These are phyloP conservation scores for Lactifluus volemus DNA, from an alignment of 768 basidiomycete species.

Conservation along the genomic window DNA sequence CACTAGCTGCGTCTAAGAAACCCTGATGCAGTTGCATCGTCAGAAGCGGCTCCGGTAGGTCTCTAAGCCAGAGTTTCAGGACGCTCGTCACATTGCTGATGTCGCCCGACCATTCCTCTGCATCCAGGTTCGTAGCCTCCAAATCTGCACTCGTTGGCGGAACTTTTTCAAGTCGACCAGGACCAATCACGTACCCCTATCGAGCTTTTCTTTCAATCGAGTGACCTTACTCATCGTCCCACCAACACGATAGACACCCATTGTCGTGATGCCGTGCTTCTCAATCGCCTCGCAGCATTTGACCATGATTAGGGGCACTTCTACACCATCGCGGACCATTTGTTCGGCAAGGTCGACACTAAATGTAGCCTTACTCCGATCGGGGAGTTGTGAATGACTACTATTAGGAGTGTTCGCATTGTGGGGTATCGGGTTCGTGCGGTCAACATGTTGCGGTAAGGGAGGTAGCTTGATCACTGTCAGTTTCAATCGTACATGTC, in stretches of 20 bases:
- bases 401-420: conserved; percentile 27
- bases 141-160: conserved; percentile 43
- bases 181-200: conserved; percentile 53
- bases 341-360: conserved; percentile 90
- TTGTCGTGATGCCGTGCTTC: conserved; percentile 69
- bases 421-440: conserved; percentile 55
- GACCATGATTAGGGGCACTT: conserved; percentile 78
- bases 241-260: conserved; percentile 91
- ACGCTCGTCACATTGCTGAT: conserved; percentile 95
- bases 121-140: conserved; percentile 77
- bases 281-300: conserved; percentile 93
- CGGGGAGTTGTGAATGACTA: conserved; percentile 31
- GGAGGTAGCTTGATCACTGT: conserved; percentile 13
- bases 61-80: conserved; percentile 92
- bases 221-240: conserved; percentile 85
- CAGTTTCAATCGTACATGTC: neutral
- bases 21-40: conserved; percentile 79
- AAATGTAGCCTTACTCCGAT: conserved; percentile 77
- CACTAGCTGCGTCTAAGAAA: conserved; percentile 93
- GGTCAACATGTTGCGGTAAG: conserved; percentile 24
- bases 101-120: conserved; percentile 86
- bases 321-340: conserved; percentile 83
- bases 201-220: conserved; percentile 72
- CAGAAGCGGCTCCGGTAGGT: conserved; percentile 88
- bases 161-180: neutral